Conservation (phyloP, 176 grass and related monocot species). For the Oropetium thomaeum region DNA sequence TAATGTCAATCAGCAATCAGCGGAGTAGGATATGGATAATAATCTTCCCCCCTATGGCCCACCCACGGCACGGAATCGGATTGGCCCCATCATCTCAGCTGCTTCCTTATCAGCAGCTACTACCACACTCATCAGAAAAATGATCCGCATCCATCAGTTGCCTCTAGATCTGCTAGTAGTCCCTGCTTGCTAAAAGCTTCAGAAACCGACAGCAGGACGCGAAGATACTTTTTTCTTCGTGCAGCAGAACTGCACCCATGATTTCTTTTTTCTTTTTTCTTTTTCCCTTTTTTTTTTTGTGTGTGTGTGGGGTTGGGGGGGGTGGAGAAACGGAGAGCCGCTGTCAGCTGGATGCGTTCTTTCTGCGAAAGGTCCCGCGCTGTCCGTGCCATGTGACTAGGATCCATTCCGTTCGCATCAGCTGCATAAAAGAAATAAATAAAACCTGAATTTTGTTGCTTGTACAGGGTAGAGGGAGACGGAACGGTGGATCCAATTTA, state of each 20-base stretch:
- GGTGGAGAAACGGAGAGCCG: no score
- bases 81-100: not conserved
- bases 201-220: not conserved
- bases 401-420: no score
- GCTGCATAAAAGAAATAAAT: no score
- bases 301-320: no score
- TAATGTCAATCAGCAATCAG: not conserved
- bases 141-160: not conserved
- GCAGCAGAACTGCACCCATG: not conserved
- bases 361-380: no score
- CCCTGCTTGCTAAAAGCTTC: conserved; percentile 10
- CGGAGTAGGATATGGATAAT: no score
- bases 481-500: no score
- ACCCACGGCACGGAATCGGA: not conserved
- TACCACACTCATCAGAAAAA: not conserved
- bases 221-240: not conserved
- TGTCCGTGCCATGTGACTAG: no score
- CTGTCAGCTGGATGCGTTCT: no score
- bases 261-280: not conserved
- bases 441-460: no score
- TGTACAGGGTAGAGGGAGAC: no score
- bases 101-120: not conserved
- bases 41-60: not conserved
- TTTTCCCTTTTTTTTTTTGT: not conserved
- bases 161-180: not conserved